Conservation (phyloP, 225 moss, liverwort and hornwort genomes). For the Neckera pumila region DNA sequence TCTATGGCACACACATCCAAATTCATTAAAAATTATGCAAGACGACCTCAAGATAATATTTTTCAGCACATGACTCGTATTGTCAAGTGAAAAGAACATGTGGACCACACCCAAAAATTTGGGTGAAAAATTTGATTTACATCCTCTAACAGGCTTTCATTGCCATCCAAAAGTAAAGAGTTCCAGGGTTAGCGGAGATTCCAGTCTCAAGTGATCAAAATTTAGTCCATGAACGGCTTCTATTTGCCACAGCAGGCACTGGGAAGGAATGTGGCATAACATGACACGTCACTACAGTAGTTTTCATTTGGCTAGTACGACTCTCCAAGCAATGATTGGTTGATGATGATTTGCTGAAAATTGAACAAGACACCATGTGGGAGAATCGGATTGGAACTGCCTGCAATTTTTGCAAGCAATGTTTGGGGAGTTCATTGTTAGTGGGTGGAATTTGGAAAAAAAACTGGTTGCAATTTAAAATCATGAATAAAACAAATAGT, state of each 20-base stretch:
- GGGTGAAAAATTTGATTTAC: neutral
- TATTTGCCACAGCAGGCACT: neutral
- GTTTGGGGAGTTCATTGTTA: too few relatives aligned
- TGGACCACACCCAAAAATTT: fast-evolving
- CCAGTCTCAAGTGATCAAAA: too few relatives aligned
- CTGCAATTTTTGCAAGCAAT: neutral
- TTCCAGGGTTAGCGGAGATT: neutral
- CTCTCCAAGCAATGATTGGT: slow-evolving; percentile 7
- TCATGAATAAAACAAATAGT: too few relatives aligned
- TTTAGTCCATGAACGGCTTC: neutral
- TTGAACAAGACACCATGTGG: too few relatives aligned
- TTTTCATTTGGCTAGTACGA: neutral
- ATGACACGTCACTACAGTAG: neutral
- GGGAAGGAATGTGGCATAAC: neutral
- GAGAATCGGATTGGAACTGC: neutral
- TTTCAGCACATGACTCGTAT: neutral
- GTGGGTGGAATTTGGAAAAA: too few relatives aligned
- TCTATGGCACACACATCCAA: neutral
- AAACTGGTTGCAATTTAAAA: too few relatives aligned
- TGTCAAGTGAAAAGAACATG: too few relatives aligned
- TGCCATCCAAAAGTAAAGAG: neutral
- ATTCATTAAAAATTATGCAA: too few relatives aligned
- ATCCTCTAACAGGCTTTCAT: neutral
- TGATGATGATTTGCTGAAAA: neutral
- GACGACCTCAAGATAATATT: neutral